phyloP scores from a whole-genome alignment of 2,329 filamentous ascomycete genomes.

The Talaromyces sp. region DNA sequence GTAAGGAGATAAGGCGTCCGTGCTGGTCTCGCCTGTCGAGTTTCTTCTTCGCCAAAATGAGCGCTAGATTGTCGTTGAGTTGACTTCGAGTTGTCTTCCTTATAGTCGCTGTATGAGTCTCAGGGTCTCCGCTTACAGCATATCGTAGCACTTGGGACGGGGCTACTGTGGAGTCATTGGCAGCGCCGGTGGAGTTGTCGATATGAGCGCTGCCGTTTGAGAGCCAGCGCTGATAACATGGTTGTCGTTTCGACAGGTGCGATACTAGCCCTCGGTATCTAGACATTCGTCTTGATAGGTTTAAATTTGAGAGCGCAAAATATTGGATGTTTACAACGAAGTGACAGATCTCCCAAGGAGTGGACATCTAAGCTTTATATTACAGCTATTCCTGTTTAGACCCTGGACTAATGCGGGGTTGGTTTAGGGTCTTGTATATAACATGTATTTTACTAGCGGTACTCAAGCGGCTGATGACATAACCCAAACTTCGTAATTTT shows the following conservation, averaged over 20 bases:
- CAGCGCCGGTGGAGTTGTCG: background rate
- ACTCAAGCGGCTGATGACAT: background rate
- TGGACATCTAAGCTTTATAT: background rate
- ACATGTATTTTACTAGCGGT: conserved; percentile 2
- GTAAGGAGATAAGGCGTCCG: background rate
- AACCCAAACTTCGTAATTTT: conserved; percentile 3
- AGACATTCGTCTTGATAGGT: background rate
- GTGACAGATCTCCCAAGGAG: conserved; percentile 2
- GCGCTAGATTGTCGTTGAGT: conserved; percentile 20
- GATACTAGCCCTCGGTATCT: background rate
- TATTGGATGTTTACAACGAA: background rate
- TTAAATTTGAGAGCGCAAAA: background rate
- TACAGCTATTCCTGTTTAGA: background rate
- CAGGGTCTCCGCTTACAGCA: conserved; percentile 25
- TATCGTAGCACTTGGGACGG: conserved; percentile 34
- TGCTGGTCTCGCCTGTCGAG: background rate
- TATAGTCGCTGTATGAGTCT: conserved; percentile 17
- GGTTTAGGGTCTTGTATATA: background rate
- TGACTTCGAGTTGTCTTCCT: conserved; percentile 6
- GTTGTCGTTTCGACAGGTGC: background rate
- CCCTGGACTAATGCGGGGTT: background rate
- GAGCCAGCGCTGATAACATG: background rate
- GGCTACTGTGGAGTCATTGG: conserved; percentile 20
- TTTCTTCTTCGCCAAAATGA: background rate
- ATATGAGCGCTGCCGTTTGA: conserved; percentile 3